phyloP scores from a whole-genome alignment of 169 alveolate genomes.

The Plasmodium coatneyi region DNA sequence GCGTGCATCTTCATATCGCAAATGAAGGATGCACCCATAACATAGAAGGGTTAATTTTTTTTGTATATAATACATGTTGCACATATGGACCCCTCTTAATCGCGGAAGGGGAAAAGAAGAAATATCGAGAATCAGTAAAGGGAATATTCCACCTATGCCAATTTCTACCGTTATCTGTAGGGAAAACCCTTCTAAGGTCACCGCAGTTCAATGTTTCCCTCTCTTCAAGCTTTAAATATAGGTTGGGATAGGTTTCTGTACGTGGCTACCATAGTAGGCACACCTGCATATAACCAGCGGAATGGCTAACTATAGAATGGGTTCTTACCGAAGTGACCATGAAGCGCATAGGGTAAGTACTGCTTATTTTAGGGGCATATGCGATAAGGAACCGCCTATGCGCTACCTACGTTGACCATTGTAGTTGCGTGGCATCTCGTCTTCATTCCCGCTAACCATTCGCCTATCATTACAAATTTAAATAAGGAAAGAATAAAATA shows the following conservation, averaged over 20 bases:
- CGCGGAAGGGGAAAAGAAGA: not conserved
- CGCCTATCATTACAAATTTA: not conserved
- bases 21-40: not conserved
- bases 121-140: not conserved
- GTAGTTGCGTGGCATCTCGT: not conserved
- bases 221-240: not conserved
- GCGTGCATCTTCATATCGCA: not conserved
- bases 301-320: too few relatives aligned
- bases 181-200: not conserved
- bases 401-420: not conserved
- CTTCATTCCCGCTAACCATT: not conserved
- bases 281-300: not conserved
- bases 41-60: too few relatives aligned
- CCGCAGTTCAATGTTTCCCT: not conserved
- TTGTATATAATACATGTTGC: not conserved
- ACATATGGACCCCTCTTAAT: not conserved
- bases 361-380: not conserved
- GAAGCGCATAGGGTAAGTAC: not conserved
- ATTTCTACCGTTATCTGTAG: not conserved
- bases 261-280: not conserved
- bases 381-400: not conserved
- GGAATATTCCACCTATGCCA: not conserved
- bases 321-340: not conserved
- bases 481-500: not conserved
- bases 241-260: not conserved